Percentiles rank a stretch among this genome's conserved stretches.
phyloP scores from a whole-genome alignment of 306 rosid species.

The Glycine tomentella region DNA sequence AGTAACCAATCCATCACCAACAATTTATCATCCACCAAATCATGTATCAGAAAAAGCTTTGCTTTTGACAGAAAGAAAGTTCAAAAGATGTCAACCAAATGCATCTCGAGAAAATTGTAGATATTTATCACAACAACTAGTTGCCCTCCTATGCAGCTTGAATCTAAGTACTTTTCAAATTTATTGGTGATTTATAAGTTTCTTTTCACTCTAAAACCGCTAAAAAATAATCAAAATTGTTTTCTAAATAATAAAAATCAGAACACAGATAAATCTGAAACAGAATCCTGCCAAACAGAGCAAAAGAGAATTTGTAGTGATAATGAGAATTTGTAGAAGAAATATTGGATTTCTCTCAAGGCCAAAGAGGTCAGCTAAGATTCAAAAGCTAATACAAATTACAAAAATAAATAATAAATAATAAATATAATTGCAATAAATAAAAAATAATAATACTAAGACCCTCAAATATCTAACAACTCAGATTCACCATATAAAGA shows the following conservation, averaged over 20 bases:
- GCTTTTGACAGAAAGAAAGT: constrained; percentile 32
- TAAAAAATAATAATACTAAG: not conserved
- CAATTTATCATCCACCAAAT: constrained; percentile 9
- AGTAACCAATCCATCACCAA: constrained; percentile 33
- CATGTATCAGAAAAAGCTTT: not conserved
- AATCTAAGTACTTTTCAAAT: constrained; percentile 7
- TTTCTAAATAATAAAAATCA: constrained; percentile 14
- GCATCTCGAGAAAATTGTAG: constrained; percentile 43
- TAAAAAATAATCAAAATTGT: not conserved
- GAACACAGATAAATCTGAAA: constrained; percentile 26
- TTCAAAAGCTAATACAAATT: constrained; percentile 18
- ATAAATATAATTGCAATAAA: not conserved
- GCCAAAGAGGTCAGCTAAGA: not conserved
- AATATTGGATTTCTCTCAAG: not conserved
- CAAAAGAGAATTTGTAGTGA: constrained; percentile 27
- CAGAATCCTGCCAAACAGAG: constrained; percentile 27
- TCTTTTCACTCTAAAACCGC: not conserved
- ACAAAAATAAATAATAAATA: not conserved
- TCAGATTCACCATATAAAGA: constrained; percentile 43
- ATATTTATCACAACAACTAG: constrained; percentile 9
- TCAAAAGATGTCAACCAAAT: constrained; percentile 15
- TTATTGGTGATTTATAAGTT: constrained; percentile 11
- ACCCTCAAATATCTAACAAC: constrained; percentile 30
- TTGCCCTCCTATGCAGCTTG: constrained; percentile 22
- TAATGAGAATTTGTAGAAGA: constrained; percentile 17